Evolutionary conservation across 179 eudicot genomes (phyloP), one percentile per base, ranked within the genome.

Genomic region (Drosera spatulata): DNA sequence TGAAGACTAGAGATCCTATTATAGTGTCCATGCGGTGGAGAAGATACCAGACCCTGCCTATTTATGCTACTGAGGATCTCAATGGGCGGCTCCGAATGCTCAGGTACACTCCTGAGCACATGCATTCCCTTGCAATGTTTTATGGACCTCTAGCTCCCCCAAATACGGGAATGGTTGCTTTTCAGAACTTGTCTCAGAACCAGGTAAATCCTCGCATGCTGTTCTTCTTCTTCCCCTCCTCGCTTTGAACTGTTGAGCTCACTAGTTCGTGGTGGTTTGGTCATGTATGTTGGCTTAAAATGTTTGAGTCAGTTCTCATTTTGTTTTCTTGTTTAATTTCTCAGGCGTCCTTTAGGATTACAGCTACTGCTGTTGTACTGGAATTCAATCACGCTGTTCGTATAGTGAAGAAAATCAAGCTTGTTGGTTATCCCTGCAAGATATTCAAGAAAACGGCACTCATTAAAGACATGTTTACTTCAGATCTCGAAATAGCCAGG

Each of bases 81-180:
- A 87, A 85, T 73, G 87, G 95, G 41, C 86, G 95, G 46, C 79
- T 78, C 53, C 88, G 96, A 50, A 90, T 94, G 97, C 95, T 90
- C 39, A 94, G 90, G 66, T 90, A 90, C 72, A 94, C 99, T 49
- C 97, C 97, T 62, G 97, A 94, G 58, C 99, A 94, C 70, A 90
- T 87, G 97, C 95, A 90, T 67, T 94, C 95, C 67, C 88, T 94
- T 75, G 97, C 99, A 59, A 83, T 83, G 96, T 94, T 94, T 71
- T 90, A 91, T 85, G 99, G 99, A 39, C 97, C 99, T 65, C 95
- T 90, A 78, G 96, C 96, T 60, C 96, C 96, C 47, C 97, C 99
- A 37, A 78, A 75, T 56, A 79, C 97, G 37, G 99, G 97, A 58
- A 73, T 94, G 43, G 85, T 94, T 69, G 97, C 97, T 68, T 75